Evolutionary conservation across 176 grass and related monocot species (phyloP).

Genomic region (Dendrocalamus sinicus): DNA sequence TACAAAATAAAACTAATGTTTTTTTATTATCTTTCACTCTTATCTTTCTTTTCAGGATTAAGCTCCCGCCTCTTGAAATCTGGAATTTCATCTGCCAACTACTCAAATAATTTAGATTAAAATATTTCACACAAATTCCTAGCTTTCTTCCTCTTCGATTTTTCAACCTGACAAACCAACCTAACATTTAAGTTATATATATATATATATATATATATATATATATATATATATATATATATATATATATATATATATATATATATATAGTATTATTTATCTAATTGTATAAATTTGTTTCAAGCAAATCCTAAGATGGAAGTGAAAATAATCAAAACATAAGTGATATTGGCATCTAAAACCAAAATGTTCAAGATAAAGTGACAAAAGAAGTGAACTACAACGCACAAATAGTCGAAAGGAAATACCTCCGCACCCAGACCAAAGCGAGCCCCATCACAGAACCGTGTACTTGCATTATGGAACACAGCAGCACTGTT

Average conservation of each 20-base stretch:
- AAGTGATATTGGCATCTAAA: neutral
- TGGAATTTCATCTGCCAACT: neutral
- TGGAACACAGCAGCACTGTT: conserved; percentile 94
- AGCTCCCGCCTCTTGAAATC: neutral
- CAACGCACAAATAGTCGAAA: neutral
- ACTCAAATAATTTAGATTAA: neutral
- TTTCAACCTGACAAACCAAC: neutral
- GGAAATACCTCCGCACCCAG: conserved; percentile 84
- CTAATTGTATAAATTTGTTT: neutral
- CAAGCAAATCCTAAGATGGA: neutral
- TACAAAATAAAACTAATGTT: neutral
- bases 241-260: neutral
- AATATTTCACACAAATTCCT: neutral
- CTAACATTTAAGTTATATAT: neutral
- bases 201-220: neutral
- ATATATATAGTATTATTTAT: neutral
- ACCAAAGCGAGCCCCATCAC: conserved; percentile 95
- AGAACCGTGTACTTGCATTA: conserved; percentile 97
- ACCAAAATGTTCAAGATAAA: neutral
- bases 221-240: neutral
- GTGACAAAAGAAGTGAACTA: neutral
- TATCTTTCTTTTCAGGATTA: neutral
- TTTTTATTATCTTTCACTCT: neutral
- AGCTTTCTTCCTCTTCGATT: neutral
- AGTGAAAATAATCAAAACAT: neutral